A percentile compares a stretch with the other conserved stretches of the same genome.
phyloP scores from a whole-genome alignment of 805 yeast genomes.

The Blastobotrys attinorum region DNA sequence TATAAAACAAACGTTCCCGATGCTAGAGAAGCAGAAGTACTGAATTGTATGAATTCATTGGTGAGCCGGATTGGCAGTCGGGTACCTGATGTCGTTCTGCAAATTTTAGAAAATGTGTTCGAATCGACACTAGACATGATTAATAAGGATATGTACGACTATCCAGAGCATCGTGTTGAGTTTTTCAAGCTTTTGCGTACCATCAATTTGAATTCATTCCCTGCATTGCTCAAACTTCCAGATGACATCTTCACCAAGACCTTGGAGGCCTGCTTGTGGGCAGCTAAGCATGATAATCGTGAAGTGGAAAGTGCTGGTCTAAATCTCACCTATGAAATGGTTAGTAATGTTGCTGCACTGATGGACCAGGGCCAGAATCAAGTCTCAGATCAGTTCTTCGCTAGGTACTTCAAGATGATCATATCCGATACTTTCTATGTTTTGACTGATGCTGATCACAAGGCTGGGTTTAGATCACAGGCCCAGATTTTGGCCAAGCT shows the following conservation, averaged over 20 bases:
- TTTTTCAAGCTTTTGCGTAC: constrained; percentile 85
- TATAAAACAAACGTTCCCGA: constrained; percentile 85
- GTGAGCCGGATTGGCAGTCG: constrained; percentile 79
- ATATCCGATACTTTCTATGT: constrained; percentile 89
- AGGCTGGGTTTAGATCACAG: constrained; percentile 89
- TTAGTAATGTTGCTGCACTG: constrained; percentile 74
- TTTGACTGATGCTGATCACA: constrained; percentile 93
- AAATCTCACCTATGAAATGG: constrained; percentile 70
- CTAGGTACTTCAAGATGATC: constrained; percentile 80
- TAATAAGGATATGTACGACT: constrained; percentile 88
- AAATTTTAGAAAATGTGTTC: constrained; percentile 82
- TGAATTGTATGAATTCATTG: constrained; percentile 87
- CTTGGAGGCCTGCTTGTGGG: constrained; percentile 95
- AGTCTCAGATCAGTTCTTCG: constrained; percentile 79
- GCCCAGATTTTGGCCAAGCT: constrained; percentile 75
- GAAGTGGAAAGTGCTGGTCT: constrained; percentile 94
- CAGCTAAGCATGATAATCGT: constrained; percentile 93
- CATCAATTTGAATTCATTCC: constrained; percentile 77
- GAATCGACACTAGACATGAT: constrained; percentile 95
- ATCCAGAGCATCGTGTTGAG: constrained; percentile 96
- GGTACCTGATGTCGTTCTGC: constrained; percentile 84
- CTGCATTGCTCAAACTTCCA: constrained; percentile 79
- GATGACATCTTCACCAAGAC: constrained; percentile 87
- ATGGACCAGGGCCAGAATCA: constrained; percentile 48
- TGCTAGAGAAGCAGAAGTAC: constrained; percentile 96